phyloP scores from a whole-genome alignment of 78 protist genomes.

The Emiliania huxleyi region DNA sequence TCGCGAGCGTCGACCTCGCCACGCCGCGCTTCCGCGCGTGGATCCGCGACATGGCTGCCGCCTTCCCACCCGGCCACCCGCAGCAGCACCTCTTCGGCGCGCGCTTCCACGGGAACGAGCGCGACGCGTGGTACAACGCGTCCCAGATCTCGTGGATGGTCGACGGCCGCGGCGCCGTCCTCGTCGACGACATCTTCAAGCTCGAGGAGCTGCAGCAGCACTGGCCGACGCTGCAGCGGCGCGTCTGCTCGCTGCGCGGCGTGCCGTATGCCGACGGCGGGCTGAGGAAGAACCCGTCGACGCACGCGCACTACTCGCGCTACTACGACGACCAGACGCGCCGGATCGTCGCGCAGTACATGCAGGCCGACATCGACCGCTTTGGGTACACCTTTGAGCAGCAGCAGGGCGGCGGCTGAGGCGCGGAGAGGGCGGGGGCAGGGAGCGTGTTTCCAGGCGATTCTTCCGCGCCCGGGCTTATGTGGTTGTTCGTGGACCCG shows the following conservation, averaged over 20 bases:
- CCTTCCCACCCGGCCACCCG: not conserved
- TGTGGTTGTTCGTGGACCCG: too few species aligned
- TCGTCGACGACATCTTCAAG: not conserved
- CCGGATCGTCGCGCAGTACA: not conserved
- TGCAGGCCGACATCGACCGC: not conserved
- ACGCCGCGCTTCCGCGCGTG: not conserved
- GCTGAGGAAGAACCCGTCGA: not conserved
- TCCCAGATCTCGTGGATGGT: conserved; percentile 8
- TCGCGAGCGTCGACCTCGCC: too few species aligned
- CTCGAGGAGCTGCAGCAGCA: not conserved
- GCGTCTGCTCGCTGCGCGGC: not conserved
- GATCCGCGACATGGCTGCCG: not conserved
- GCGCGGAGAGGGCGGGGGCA: too few species aligned
- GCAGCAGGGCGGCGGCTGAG: too few species aligned
- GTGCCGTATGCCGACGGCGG: not conserved
- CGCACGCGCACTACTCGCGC: not conserved
- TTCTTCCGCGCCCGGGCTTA: too few species aligned
- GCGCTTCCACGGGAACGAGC: not conserved
- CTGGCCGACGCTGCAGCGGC: not conserved
- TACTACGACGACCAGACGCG: not conserved
- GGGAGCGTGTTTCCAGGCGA: too few species aligned
- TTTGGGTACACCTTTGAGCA: not conserved
- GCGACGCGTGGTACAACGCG: not conserved
- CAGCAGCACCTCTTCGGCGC: not conserved
- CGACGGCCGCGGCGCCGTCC: not conserved